Evolutionary conservation across 305 asterid species (phyloP).

Genomic region (Solanum hybrid): DNA sequence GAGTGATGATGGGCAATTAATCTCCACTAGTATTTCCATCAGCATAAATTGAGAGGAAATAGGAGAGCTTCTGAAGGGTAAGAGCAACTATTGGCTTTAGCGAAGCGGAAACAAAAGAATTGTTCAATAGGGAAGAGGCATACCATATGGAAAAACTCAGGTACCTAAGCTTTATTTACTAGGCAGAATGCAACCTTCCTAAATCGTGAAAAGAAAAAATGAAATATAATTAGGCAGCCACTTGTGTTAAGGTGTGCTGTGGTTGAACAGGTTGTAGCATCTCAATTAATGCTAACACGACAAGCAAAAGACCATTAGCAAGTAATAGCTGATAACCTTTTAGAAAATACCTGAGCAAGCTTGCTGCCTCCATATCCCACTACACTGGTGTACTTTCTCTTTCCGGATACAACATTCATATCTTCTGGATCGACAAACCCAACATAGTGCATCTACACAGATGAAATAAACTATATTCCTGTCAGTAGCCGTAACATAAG

Average conservation of each 20-base stretch:
- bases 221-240: not conserved
- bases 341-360: constrained; percentile 65
- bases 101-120: not conserved
- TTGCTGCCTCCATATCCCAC: constrained; percentile 81
- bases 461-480: not conserved
- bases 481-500: not conserved
- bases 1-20: not conserved
- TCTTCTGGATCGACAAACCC: constrained; percentile 98
- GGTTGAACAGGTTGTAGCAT: not conserved
- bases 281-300: not conserved
- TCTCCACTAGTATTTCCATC: not conserved
- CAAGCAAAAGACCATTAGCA: not conserved
- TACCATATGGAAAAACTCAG: not conserved
- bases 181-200: not conserved
- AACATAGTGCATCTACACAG: constrained; percentile 72
- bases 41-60: not conserved
- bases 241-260: not conserved
- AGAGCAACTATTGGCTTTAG: not conserved
- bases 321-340: not conserved
- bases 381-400: constrained; percentile 68
- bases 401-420: constrained; percentile 81
- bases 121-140: not conserved
- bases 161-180: not conserved
- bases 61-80: not conserved
- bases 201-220: not conserved